Base-by-base conservation (phyloP, 1,284 basidiomycete genomes). In the Agaricales sp. region DNA sequence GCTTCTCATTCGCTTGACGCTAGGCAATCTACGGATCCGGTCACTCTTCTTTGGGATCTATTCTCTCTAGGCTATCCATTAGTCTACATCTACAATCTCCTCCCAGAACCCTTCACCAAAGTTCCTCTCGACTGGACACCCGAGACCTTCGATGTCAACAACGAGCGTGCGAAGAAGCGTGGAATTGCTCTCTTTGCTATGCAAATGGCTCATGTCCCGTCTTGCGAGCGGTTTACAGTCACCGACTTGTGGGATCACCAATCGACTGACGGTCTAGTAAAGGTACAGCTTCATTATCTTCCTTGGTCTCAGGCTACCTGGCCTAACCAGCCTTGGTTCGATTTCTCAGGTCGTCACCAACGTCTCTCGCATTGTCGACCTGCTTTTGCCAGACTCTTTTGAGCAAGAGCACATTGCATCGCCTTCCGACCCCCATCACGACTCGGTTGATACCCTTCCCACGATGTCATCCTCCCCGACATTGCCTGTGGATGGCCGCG, bases 321-420 rank as follows among this genome's bases (percentile, higher is more conserved):
- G 38, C 26, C 47, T 25, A 59, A n/a, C n/a, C n/a, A n/a, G n/a
- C n/a, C n/a, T n/a, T n/a, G n/a, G n/a, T n/a, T n/a, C n/a, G n/a
- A n/a, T n/a, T n/a, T n/a, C n/a, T n/a, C n/a, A 93, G 87, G 91
- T 94, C 45, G 82, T 99, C 51, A 84, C 88, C 62, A 93, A 89
- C n/a, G 89, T 97, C 52, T 87, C 88, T 46, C 79, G 82, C 56
- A 81, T 99, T 53, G 81, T 98, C 50, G 80, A 92, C 59, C 74
- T 82, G 51, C 73, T 98, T 22, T 89, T 92, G 1, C 67, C 77
- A 47, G 77, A 86, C 44, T 77, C 81, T 30, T 87, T 91, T 53
- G 81, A 88, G 59, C 68, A 77, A 47, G 68, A 78, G 18, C n/a
- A n/a, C n/a, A n/a, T n/a, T n/a, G n/a, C n/a, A n/a, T n/a, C n/a